Evolutionary conservation across 257 asterid species (phyloP), one percentile per base, ranked within the genome.

Genomic region (Solanum pennellii): DNA sequence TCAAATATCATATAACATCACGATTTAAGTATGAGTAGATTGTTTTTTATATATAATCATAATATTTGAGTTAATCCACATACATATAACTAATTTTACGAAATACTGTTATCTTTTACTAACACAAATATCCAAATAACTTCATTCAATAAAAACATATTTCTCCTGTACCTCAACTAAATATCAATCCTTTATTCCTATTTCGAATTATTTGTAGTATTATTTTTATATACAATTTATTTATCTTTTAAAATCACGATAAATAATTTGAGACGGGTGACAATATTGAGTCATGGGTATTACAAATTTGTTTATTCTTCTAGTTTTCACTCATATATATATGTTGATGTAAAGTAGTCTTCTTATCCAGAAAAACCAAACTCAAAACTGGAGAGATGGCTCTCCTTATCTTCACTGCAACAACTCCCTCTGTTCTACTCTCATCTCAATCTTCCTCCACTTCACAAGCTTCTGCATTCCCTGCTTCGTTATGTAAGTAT

Each of bases 381-480:
- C 65, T 79, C 25, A 47, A 80, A 29, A n/a, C 80, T 11, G 85
- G 83, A 80, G 82, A 21, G 7, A 87, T 87, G 88, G 71, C 88
- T 87, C 80, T 87, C 79, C 88, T 86, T 62, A 23, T 87, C 76
- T 87, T 76, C 52, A 76, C 35, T 74, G n/a, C 85, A 0, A 73
- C 84, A 47, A 37, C 88, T 33, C 74, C 88, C 66, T 35, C 75
- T 27, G 59, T 41, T 73, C 73, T 42, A 65, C 56, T 79, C 37
- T 77, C 56, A 0, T 39, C 75, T 39, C 49, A 56, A 1, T 76
- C 86, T 49, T 56, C 65, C 11, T 56, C 65, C 20, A 56, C 65
- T 56, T 86, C 88, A 33, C 76, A 21, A 10, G 16, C 85, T 33
- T 52, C 42, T 33, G 49, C 79, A 27, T 65, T 72, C 59, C 73